These are phyloP conservation scores for Pichia gijzeniarum DNA, from an alignment of 805 yeast species.

Conservation along the genomic window DNA sequence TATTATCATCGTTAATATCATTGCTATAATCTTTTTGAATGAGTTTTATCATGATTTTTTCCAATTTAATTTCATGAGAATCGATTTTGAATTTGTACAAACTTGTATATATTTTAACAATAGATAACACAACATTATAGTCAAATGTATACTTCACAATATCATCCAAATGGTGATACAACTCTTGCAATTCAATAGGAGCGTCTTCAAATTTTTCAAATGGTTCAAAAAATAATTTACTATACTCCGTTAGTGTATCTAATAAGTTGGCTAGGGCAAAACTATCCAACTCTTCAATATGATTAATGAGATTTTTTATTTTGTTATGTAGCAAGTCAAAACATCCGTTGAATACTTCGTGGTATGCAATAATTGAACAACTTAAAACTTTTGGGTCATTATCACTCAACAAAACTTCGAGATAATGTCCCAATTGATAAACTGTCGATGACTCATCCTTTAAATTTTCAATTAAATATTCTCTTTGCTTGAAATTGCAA, in stretches of 20 bases:
- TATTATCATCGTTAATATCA: constrained; percentile 4
- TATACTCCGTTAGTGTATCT: constrained; percentile 61
- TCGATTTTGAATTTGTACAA: constrained; percentile 51
- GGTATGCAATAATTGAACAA: constrained; percentile 54
- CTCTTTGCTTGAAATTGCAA: neutral
- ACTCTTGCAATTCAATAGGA: constrained; percentile 45
- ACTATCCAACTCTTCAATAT: constrained; percentile 52
- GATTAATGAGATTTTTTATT: constrained; percentile 40
- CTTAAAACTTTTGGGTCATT: constrained; percentile 61
- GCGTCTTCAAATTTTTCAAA: constrained; percentile 2
- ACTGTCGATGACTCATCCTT: constrained; percentile 32
- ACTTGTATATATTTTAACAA: constrained; percentile 48
- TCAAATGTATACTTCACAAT: constrained; percentile 46
- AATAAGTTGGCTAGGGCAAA: constrained; percentile 60
- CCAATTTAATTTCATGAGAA: constrained; percentile 38
- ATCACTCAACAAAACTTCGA: constrained; percentile 58
- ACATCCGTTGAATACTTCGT: constrained; percentile 46
- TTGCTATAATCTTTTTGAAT: constrained; percentile 6
- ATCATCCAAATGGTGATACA: constrained; percentile 40
- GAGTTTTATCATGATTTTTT: constrained; percentile 39
- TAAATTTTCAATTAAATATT: constrained; percentile 10
- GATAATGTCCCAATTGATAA: constrained; percentile 43
- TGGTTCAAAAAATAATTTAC: constrained; percentile 47
- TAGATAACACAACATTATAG: constrained; percentile 55
- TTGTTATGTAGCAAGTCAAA: constrained; percentile 68